phyloP scores from a whole-genome alignment of 805 yeast species.

The Wickerhamiella australiensis region DNA sequence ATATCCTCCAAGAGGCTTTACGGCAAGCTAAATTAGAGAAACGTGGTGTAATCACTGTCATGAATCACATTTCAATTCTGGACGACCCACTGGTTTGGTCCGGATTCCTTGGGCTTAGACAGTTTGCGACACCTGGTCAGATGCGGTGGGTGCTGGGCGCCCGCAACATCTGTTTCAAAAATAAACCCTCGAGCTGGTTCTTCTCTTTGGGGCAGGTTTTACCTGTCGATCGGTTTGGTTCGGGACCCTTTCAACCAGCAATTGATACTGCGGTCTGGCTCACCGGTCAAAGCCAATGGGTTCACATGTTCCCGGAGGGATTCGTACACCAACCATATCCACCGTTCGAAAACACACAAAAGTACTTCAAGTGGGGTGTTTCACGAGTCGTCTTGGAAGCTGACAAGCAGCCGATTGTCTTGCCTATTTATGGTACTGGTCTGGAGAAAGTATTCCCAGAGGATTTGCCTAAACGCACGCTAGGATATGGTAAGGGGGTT shows the following conservation, averaged over 20 bases:
- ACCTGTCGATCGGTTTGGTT: conserved; percentile 77
- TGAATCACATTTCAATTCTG: conserved; percentile 63
- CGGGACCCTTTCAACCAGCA: conserved; percentile 85
- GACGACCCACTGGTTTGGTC: conserved; percentile 94
- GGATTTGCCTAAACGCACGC: conserved; percentile 40
- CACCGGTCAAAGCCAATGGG: conserved; percentile 41
- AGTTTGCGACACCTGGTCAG: conserved; percentile 47
- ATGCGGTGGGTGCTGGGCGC: conserved; percentile 96
- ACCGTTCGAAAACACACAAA: conserved; percentile 75
- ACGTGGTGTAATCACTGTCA: conserved; percentile 67
- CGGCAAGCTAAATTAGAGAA: conserved; percentile 52
- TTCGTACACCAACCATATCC: conserved; percentile 71
- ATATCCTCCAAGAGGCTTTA: conserved; percentile 52
- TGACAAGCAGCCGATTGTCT: conserved; percentile 68
- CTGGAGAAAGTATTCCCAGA: conserved; percentile 80
- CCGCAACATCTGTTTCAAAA: conserved; percentile 65
- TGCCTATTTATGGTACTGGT: conserved; percentile 79
- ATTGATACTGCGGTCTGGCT: conserved; percentile 76
- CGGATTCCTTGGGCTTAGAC: conserved; percentile 58
- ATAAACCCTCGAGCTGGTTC: conserved; percentile 32
- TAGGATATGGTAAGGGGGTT: conserved; percentile 51
- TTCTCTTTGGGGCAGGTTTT: conserved; percentile 84
- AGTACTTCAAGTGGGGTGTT: conserved; percentile 94
- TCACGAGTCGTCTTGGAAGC: conserved; percentile 74
- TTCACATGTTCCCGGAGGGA: conserved; percentile 92